Base-by-base conservation (phyloP, 1,139 yeast genomes). In the Geotrichum candidum region DNA sequence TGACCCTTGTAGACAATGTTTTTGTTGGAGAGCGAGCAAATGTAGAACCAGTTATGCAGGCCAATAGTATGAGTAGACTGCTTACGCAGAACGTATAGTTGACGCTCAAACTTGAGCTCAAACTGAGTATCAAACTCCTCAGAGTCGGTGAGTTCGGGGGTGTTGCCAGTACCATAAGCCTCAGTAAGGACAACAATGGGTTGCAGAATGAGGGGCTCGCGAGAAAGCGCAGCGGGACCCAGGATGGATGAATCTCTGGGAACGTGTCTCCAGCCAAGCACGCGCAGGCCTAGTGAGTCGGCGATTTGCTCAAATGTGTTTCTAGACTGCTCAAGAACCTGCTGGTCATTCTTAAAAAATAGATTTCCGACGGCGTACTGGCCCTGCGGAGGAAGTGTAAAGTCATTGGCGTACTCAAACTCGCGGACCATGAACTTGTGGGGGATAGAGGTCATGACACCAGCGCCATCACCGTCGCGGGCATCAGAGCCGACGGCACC, bases 391-490 rank as follows among this genome's bases (percentile, higher is more conserved):
- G 98, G 98, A 62, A 85, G 74, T 68, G 83, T 79, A 71, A 84
- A 82, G 72, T 83, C 84, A 69, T 80, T 74, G 29, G 72, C 74
- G 18, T 75, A 72, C 69, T 84, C 84, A 76, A 92, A 92, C 77
- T 94, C 98, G 74, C 94, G 84, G 65, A 77, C 76, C 79, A 94
- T 85, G 74, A 94, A 90, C 68, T 82, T 86, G 77, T 92, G 97
- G 53, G 98, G 97, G 66, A 94, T 85, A 53, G 96, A 88, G 59
- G 95, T 84, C 83, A 94, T 84, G 65, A 94, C 91, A 75, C 99
- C 99, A 53, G 99, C 99, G 77, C 99, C 99, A 74, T 94, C 99
- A 77, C 99, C 99, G 73, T 94, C 97, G 71, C 92, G 85, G 35
- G 98, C 96, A 73, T 91, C 96, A 56, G 96, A 85, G 45, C 90